phyloP scores from a whole-genome alignment of 768 basidiomycete species.

The Galerina sulciceps region DNA sequence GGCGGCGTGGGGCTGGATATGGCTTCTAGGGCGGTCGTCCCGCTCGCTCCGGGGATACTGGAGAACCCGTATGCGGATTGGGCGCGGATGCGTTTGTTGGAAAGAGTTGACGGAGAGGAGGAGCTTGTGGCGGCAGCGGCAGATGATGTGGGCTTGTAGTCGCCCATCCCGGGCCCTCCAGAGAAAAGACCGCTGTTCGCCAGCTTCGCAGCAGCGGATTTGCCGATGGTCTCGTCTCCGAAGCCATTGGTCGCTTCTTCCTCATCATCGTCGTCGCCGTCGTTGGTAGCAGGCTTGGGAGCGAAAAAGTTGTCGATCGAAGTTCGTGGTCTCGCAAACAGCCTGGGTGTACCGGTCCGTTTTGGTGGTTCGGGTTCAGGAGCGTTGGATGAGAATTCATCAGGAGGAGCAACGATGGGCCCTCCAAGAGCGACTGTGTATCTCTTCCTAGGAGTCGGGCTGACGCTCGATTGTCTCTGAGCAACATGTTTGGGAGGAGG shows the following conservation, averaged over 20 bases:
- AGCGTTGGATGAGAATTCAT: slow-evolving; percentile 28
- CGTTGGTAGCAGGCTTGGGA: background rate
- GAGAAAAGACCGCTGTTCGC: slow-evolving; percentile 13
- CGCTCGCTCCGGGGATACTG: slow-evolving; percentile 33
- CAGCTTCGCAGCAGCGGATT: slow-evolving; percentile 43
- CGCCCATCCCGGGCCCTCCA: slow-evolving; percentile 18
- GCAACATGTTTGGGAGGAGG: slow-evolving; percentile 44
- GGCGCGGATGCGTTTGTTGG: slow-evolving; percentile 39
- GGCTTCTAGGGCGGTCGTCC: slow-evolving; percentile 20
- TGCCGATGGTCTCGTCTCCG: slow-evolving; percentile 68
- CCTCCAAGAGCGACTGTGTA: slow-evolving; percentile 87
- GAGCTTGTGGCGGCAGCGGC: slow-evolving; percentile 10
- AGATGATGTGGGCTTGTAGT: slow-evolving; percentile 25
- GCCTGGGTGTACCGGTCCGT: slow-evolving; percentile 10
- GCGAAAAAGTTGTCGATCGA: slow-evolving; percentile 15
- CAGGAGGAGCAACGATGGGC: slow-evolving; percentile 51
- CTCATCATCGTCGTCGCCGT: slow-evolving; percentile 36
- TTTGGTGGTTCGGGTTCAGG: slow-evolving; percentile 10
- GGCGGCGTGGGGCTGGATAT: slow-evolving; percentile 8
- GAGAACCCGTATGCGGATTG: slow-evolving; percentile 63
- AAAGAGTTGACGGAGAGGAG: slow-evolving; percentile 20
- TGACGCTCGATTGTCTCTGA: slow-evolving; percentile 57
- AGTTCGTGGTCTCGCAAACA: slow-evolving; percentile 6
- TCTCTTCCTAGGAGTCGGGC: slow-evolving; percentile 79
- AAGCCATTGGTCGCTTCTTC: slow-evolving; percentile 46